Base-by-base conservation (phyloP, 352 stramenopile species). In the Phytopythium kandeliae region DNA sequence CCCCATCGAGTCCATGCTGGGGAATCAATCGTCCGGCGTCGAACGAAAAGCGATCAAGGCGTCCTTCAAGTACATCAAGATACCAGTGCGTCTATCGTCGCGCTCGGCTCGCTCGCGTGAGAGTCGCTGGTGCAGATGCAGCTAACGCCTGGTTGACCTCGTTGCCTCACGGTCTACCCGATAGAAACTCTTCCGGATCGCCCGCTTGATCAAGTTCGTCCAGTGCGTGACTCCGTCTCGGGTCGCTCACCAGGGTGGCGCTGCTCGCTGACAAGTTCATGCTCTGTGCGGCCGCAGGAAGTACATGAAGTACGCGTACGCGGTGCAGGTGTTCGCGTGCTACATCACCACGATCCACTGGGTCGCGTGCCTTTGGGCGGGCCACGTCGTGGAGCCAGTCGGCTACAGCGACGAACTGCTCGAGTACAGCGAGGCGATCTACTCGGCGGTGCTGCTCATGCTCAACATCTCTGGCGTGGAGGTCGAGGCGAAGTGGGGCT, bases 271-370 rank as follows among this genome's bases (percentile, higher is more conserved):
- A n/a, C n/a, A n/a, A n/a, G n/a, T n/a, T n/a, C n/a, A n/a, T n/a
- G n/a, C n/a, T n/a, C n/a, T n/a, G n/a, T n/a, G n/a, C n/a, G 15
- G 16, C 21, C 40, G 16, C 36, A 85, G 74, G 52, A 85, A 83
- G 55, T 78, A 85, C 52, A 73, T 85, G 66, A 74, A 73, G 43
- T 85, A 72, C 41, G 73, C 69, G 34, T 85, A 85, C 41, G 63
- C 71, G 17, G 31, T 69, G n/a, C 74, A 85, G 58, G 69, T 78
- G 1, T 70, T 79, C 45, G 58, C 63, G 5, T 63, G 66, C 47
- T 85, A 81, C 52, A 67, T 85, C 45, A 81, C 74, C 28, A 30
- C 81, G 7, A 75, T 82, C 51, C 74, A 85, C 58, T 85, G 74
- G 74, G 66, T 83, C 26, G 74, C 71, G 50, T 85, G 74, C 40